These are phyloP conservation scores for Candida silvatica DNA, from an alignment of 805 yeast species.

Conservation along the genomic window DNA sequence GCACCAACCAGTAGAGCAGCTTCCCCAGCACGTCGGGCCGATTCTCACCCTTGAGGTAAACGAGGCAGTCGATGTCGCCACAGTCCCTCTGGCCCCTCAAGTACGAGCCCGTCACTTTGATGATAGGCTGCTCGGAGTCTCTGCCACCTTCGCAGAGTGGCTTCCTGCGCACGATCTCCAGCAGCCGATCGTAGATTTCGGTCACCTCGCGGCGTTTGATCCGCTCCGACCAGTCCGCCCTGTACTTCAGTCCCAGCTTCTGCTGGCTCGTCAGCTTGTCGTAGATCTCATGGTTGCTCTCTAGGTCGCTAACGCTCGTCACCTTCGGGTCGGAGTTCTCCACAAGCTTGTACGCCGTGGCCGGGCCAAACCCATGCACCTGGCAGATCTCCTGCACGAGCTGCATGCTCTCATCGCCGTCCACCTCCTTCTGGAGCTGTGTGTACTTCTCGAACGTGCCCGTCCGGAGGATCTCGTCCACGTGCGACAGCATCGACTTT, in stretches of 20 bases:
- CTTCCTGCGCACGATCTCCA: constrained; percentile 7
- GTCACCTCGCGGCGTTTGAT: constrained; percentile 39
- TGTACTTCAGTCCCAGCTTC: constrained; percentile 35
- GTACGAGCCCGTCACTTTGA: constrained; percentile 42
- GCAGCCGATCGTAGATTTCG: constrained; percentile 29
- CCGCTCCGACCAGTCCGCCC: constrained; percentile 34
- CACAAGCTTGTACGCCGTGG: constrained; percentile 31
- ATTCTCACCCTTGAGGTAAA: constrained; percentile 28
- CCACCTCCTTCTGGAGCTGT: constrained; percentile 6
- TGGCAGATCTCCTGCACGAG: constrained; percentile 27
- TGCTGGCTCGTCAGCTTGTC: constrained; percentile 16
- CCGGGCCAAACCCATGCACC: constrained; percentile 43
- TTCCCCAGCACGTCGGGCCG: constrained; percentile 12
- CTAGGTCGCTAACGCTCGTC: constrained; percentile 30
- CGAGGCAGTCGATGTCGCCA: constrained; percentile 46
- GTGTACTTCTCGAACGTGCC: constrained; percentile 21
- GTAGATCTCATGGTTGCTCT: constrained; percentile 17
- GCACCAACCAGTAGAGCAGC: constrained; percentile 10
- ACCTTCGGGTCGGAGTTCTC: constrained; percentile 20
- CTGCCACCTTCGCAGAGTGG: constrained; percentile 2
- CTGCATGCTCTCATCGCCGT: constrained; percentile 15
- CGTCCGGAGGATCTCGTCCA: constrained; percentile 36
- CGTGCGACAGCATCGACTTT: constrained; percentile 30
- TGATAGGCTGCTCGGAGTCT: constrained; percentile 28
- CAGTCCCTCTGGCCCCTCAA: constrained; percentile 36